A percentile compares a stretch with the other conserved stretches of the same genome.
Evolutionary conservation across 192 early-diverging fungal genomes (phyloP).

Genomic region (Spinellus fusiger): DNA sequence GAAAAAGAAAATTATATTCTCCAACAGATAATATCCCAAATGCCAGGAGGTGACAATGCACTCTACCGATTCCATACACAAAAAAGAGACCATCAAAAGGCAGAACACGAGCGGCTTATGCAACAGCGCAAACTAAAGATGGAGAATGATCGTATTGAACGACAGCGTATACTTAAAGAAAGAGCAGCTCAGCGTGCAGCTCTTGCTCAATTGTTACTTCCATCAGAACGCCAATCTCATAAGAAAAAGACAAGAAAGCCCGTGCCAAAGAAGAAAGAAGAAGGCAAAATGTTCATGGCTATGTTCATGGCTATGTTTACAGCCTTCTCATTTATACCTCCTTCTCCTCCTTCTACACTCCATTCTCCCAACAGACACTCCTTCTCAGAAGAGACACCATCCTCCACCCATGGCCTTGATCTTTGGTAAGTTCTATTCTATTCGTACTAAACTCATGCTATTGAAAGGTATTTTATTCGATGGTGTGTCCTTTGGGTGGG

Average conservation of each 20-base stretch:
- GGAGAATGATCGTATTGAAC: conserved; percentile 1
- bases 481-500: no score
- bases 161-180: conserved; percentile 5
- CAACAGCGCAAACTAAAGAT: not conserved
- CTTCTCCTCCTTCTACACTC: not conserved
- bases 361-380: no score
- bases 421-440: no score
- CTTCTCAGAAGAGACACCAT: no score
- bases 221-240: conserved; percentile 8
- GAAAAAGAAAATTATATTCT: conserved; percentile 44
- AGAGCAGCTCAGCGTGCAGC: conserved; percentile 14
- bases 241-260: not conserved
- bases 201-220: conserved; percentile 8
- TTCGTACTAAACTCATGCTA: no score
- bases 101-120: not conserved
- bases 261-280: not conserved
- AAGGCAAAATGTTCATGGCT: conserved; percentile 14
- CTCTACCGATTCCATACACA: conserved; percentile 13
- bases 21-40: conserved; percentile 36
- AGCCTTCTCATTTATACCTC: no score
- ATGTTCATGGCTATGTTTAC: conserved; percentile 12
- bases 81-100: conserved; percentile 7
- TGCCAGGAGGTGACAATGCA: conserved; percentile 44
- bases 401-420: no score
- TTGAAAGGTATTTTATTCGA: no score